phyloP scores from a whole-genome alignment of 2,329 filamentous ascomycete species.

The Penicillium sp. region DNA sequence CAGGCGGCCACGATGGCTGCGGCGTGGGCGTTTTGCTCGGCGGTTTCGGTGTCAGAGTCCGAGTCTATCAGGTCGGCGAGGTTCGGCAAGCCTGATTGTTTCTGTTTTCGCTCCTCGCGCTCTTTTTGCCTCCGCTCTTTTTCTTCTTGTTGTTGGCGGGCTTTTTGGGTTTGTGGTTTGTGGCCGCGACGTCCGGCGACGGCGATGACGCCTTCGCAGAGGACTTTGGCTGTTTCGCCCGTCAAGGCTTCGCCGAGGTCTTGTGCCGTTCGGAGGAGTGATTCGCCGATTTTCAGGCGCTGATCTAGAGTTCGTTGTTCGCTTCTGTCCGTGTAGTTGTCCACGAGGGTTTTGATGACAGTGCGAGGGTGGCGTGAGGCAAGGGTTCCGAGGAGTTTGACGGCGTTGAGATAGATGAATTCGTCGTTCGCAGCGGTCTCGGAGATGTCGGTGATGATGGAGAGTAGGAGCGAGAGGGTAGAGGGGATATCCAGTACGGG shows the following conservation, averaged over 20 bases:
- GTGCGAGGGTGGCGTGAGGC: conserved; percentile 47
- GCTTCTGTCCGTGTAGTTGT: conserved; percentile 42
- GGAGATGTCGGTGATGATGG: conserved; percentile 40
- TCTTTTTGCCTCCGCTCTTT: conserved; percentile 31
- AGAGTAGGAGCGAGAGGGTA: conserved; percentile 44
- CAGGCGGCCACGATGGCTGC: conserved; percentile 45
- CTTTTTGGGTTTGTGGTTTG: conserved; percentile 39
- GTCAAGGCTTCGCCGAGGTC: conserved; percentile 42
- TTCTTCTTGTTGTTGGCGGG: conserved; percentile 30
- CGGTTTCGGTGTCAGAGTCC: conserved; percentile 39
- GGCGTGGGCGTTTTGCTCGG: conserved; percentile 36
- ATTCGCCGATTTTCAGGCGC: conserved; percentile 46
- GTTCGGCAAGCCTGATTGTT: conserved; percentile 23
- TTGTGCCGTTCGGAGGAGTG: conserved; percentile 45
- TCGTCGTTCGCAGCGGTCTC: conserved; percentile 40
- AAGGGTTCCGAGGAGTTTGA: conserved; percentile 44
- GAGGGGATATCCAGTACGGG: conserved; percentile 48
- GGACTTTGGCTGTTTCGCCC: conserved; percentile 40
- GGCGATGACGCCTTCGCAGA: conserved; percentile 43
- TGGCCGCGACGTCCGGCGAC: conserved; percentile 44
- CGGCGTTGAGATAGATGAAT: conserved; percentile 48
- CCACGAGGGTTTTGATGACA: conserved; percentile 43
- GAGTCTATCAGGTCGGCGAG: conserved; percentile 16
- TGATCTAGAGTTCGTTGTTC: conserved; percentile 44
- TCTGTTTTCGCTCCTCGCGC: conserved; percentile 31